A percentile compares a stretch with the other conserved stretches of the same genome.
phyloP scores from a whole-genome alignment of 2,329 filamentous ascomycete genomes.

The Didymella pinodella region DNA sequence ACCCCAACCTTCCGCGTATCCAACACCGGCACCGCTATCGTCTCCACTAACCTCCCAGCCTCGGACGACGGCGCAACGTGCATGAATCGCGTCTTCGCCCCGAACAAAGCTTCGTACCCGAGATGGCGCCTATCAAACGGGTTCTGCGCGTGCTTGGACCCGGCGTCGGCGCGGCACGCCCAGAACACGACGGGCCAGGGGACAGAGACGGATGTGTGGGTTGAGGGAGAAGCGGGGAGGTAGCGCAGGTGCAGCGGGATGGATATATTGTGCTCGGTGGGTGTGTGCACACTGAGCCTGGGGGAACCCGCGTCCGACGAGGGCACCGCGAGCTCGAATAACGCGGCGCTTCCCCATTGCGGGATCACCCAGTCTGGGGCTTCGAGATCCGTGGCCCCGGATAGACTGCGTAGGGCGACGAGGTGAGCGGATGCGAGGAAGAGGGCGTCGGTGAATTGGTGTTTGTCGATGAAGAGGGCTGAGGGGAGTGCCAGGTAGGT shows the following conservation, averaged over 20 bases:
- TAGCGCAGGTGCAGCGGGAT: constrained; percentile 90
- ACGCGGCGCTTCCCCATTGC: constrained; percentile 79
- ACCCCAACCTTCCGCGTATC: constrained; percentile 33
- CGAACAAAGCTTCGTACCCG: constrained; percentile 87
- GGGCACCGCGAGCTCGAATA: constrained; percentile 75
- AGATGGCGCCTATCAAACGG: constrained; percentile 86
- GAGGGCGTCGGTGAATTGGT: constrained; percentile 78
- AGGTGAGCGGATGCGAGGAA: constrained; percentile 86
- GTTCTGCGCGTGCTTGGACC: constrained; percentile 72
- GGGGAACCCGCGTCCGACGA: neutral
- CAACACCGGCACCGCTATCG: constrained; percentile 16
- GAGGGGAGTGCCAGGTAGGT: constrained; percentile 85
- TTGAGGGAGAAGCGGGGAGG: constrained; percentile 58
- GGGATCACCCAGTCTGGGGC: constrained; percentile 81
- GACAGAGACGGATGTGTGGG: constrained; percentile 58
- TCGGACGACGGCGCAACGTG: constrained; percentile 60
- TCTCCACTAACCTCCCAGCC: constrained; percentile 14
- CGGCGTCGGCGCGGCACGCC: constrained; percentile 77
- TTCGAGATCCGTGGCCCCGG: constrained; percentile 85
- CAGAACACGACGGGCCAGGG: constrained; percentile 89
- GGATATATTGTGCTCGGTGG: constrained; percentile 65
- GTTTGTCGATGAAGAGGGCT: constrained; percentile 83
- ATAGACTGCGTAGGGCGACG: constrained; percentile 70
- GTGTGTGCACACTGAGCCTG: neutral
- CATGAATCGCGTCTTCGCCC: constrained; percentile 80